Evolutionary conservation across 768 basidiomycete genomes (phyloP).

Genomic region (Suillus bovinus): DNA sequence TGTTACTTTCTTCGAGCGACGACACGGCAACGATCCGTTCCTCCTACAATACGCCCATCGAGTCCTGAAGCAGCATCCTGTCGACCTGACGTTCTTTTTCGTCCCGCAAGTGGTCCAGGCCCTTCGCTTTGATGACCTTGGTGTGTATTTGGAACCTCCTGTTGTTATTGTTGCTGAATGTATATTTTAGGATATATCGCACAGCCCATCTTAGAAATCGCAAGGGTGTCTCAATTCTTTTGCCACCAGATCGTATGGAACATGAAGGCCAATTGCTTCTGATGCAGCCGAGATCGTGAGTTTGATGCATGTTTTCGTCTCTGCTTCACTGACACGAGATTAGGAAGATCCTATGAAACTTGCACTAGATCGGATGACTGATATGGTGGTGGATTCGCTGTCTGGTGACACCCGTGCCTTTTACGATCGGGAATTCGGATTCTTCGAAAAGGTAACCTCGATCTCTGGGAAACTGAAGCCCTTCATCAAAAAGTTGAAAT

Average conservation of each 20-base stretch:
- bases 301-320: slow-evolving; percentile 15
- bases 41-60: slow-evolving; percentile 95
- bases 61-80: slow-evolving; percentile 91
- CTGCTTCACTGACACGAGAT: slow-evolving; percentile 12
- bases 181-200: slow-evolving; percentile 77
- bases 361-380: slow-evolving; percentile 80
- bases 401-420: slow-evolving; percentile 88
- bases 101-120: slow-evolving; percentile 99
- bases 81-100: slow-evolving; percentile 96
- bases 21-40: slow-evolving; percentile 80
- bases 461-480: slow-evolving; percentile 98
- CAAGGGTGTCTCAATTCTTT: slow-evolving; percentile 95
- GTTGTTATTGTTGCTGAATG: slow-evolving; percentile 2
- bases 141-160: slow-evolving; percentile 41
- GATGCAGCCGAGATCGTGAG: slow-evolving; percentile 82
- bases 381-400: slow-evolving; percentile 76
- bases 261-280: slow-evolving; percentile 97
- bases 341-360: slow-evolving; percentile 97
- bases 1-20: slow-evolving; percentile 81
- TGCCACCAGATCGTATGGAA: slow-evolving; percentile 99
- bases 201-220: slow-evolving; percentile 94
- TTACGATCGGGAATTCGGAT: slow-evolving; percentile 92
- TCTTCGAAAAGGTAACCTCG: slow-evolving; percentile 96
- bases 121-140: slow-evolving; percentile 84
- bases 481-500: slow-evolving; percentile 90